Conservation (phyloP, 352 stramenopile genomes). For the Peronospora tabacina region DNA sequence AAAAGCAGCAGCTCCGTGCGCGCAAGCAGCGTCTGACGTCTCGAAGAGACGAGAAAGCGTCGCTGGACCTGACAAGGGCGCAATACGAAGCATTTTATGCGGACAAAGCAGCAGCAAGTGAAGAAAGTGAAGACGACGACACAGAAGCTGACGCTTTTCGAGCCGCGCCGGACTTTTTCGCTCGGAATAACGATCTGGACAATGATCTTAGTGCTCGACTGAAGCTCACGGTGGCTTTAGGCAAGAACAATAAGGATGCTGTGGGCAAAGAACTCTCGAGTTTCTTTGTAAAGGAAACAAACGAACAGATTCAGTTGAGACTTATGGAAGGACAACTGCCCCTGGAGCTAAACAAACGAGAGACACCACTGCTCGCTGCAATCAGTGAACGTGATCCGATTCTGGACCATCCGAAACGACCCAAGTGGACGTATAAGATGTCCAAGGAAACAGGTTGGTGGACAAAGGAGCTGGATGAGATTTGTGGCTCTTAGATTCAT, state of each 20-base stretch:
- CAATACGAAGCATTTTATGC: constrained; percentile 48
- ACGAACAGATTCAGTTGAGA: constrained; percentile 80
- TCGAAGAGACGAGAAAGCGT: constrained; percentile 50
- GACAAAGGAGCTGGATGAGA: not conserved
- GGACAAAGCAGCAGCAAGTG: constrained; percentile 21
- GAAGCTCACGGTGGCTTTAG: constrained; percentile 74
- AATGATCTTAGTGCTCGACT: constrained; percentile 56
- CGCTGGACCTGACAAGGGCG: constrained; percentile 45
- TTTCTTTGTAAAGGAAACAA: constrained; percentile 84
- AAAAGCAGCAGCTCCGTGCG: constrained; percentile 75
- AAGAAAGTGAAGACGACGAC: constrained; percentile 19
- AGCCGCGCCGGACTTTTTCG: constrained; percentile 53
- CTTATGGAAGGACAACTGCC: constrained; percentile 77
- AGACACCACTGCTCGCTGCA: constrained; percentile 47
- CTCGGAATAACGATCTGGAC: constrained; percentile 56
- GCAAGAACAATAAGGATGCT: constrained; percentile 75
- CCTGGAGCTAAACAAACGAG: constrained; percentile 45
- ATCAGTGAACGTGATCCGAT: constrained; percentile 55
- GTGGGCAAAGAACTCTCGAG: constrained; percentile 79
- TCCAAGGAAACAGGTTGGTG: constrained; percentile 69
- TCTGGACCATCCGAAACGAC: constrained; percentile 65
- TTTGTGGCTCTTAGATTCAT: not conserved
- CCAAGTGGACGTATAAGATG: constrained; percentile 72
- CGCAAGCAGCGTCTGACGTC: constrained; percentile 70
- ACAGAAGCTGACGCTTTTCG: constrained; percentile 37